These are phyloP conservation scores for Globisporangium canariense DNA, from an alignment of 352 stramenopile genomes.

Conservation along the genomic window DNA sequence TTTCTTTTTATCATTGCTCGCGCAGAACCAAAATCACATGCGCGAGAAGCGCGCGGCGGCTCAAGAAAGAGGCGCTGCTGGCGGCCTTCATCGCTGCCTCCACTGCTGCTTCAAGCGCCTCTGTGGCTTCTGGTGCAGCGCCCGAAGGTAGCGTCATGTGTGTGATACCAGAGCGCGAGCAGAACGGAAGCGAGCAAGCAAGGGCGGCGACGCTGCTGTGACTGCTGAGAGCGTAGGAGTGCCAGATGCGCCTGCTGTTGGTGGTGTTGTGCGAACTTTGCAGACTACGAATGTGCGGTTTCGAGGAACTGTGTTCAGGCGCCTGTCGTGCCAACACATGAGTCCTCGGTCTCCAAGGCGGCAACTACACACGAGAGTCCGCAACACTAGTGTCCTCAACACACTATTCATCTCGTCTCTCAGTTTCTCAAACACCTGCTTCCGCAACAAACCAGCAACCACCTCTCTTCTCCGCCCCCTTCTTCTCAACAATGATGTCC, in stretches of 20 bases:
- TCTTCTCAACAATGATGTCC: too few relatives aligned
- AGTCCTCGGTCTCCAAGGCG: too few relatives aligned
- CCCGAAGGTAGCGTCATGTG: neutral
- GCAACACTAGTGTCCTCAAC: too few relatives aligned
- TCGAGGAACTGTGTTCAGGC: too few relatives aligned
- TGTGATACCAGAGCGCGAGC: neutral
- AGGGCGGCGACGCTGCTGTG: neutral
- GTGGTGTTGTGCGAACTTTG: neutral
- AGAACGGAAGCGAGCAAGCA: neutral
- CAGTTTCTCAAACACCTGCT: too few relatives aligned
- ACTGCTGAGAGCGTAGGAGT: neutral
- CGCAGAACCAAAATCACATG: neutral
- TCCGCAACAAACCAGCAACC: too few relatives aligned
- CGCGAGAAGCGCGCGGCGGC: conserved; percentile 29
- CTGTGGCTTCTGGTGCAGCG: neutral
- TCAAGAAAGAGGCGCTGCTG: conserved; percentile 20
- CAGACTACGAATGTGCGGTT: too few relatives aligned
- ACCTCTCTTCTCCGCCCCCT: too few relatives aligned
- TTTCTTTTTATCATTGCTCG: too few relatives aligned
- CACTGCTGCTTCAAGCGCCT: neutral
- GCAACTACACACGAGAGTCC: too few relatives aligned
- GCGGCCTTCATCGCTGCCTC: neutral
- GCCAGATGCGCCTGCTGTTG: neutral
- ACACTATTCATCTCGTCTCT: too few relatives aligned
- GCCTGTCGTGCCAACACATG: too few relatives aligned